phyloP scores from a whole-genome alignment of 2,329 filamentous ascomycete species.

The Cytospora leucostoma region DNA sequence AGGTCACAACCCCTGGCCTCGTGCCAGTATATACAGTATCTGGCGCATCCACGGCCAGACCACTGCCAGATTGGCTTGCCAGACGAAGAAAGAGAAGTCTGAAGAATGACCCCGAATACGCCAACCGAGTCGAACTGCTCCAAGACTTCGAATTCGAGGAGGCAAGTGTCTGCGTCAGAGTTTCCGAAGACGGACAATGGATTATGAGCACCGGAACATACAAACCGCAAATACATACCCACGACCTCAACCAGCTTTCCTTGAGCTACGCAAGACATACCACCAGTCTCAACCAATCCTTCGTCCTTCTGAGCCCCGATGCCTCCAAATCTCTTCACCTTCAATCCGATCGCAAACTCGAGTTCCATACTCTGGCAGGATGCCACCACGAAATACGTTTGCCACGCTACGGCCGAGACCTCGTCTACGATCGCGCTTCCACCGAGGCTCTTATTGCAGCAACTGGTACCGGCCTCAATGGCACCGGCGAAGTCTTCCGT shows the following conservation, averaged over 20 bases:
- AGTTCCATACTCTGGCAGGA: slow-evolving; percentile 88
- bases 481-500: slow-evolving; percentile 87
- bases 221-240: slow-evolving; percentile 83
- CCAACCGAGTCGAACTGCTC: slow-evolving; percentile 88
- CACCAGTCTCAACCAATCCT: slow-evolving; percentile 86
- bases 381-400: slow-evolving; percentile 88
- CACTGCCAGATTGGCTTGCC: slow-evolving; percentile 93
- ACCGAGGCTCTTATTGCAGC: slow-evolving; percentile 86
- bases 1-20: slow-evolving; percentile 75
- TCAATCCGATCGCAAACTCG: slow-evolving; percentile 85
- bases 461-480: slow-evolving; percentile 83
- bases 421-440: slow-evolving; percentile 79
- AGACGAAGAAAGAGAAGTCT: slow-evolving; percentile 85
- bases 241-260: slow-evolving; percentile 88
- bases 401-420: slow-evolving; percentile 87
- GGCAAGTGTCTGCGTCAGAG: slow-evolving; percentile 84
- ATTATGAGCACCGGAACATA: slow-evolving; percentile 88
- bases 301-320: slow-evolving; percentile 83
- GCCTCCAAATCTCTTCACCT: slow-evolving; percentile 94
- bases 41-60: slow-evolving; percentile 82
- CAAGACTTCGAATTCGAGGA: slow-evolving; percentile 99
- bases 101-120: slow-evolving; percentile 90
- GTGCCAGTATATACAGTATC: slow-evolving; percentile 95
- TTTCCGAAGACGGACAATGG: slow-evolving; percentile 96
- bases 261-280: slow-evolving; percentile 95